These are phyloP conservation scores for Talaromyces sp. DNA, from an alignment of 2,329 filamentous ascomycete species.

Conservation along the genomic window DNA sequence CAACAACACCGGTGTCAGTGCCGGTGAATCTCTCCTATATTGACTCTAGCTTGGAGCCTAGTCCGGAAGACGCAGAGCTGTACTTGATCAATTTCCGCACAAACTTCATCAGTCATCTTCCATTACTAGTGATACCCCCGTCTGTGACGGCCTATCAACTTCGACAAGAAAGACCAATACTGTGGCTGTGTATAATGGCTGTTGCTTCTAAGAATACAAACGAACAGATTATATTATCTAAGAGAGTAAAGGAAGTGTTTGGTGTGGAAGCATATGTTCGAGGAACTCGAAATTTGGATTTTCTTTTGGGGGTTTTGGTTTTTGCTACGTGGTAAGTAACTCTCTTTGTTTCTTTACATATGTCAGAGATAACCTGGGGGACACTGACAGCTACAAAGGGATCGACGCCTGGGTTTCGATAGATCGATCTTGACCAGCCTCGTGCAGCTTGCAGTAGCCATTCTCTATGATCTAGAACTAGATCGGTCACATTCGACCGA, in stretches of 20 bases:
- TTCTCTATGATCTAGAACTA: slow-evolving; percentile 1
- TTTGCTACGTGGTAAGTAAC: slow-evolving; percentile 8
- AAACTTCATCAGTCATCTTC: slow-evolving; percentile 6
- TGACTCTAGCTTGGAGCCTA: neutral
- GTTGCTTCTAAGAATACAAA: slow-evolving; percentile 7
- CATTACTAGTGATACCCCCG: slow-evolving; percentile 1
- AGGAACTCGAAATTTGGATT: slow-evolving; percentile 6
- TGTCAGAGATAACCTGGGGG: no score
- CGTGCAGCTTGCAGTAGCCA: slow-evolving; percentile 10
- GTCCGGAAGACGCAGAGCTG: slow-evolving; percentile 1
- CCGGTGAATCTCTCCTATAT: neutral
- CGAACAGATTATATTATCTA: slow-evolving; percentile 7
- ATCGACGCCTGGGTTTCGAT: slow-evolving; percentile 4
- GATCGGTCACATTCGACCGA: slow-evolving; percentile 2
- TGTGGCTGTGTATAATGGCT: slow-evolving; percentile 14
- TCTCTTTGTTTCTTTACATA: no score
- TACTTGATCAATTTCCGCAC: slow-evolving; percentile 8
- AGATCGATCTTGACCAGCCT: slow-evolving; percentile 6
- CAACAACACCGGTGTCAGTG: neutral
- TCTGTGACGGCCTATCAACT: neutral
- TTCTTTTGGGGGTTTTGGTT: slow-evolving; percentile 5
- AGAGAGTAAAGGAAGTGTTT: slow-evolving; percentile 1
- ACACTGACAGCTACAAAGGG: neutral
- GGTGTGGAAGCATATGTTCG: slow-evolving; percentile 3
- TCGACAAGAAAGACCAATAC: slow-evolving; percentile 10